Evolutionary conservation across 192 early-diverging fungal genomes (phyloP), one percentile per base, ranked within the genome.

Genomic region (Powellomyces hirtus): DNA sequence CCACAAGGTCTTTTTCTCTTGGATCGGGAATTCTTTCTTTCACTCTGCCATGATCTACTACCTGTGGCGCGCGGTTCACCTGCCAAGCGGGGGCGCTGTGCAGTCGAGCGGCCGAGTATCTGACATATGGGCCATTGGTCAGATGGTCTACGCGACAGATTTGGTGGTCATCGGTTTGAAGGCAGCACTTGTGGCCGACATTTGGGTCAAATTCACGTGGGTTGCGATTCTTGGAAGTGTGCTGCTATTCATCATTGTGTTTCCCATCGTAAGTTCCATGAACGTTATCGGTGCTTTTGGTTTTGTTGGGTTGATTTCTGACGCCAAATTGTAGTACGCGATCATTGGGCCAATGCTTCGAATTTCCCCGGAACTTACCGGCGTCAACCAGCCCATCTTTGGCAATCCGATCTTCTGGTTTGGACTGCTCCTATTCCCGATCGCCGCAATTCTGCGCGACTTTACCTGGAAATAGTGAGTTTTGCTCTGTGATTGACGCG

Each of bases 381-480:
- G 78, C 50, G 53, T 84, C 22, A 70, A 69, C 20, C 33, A 27
- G 33, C 67, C 70, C 8, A 36, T 88, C 36, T 83, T 79, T 51
- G 51, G 70, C 26, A 68, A 55, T 34, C 72, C 68, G 1, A 57
- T 63, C 5, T 97, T 98, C 78, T 99, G 95, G 95, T 75, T 94
- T 29, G 79, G 85, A 0, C 76, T 96, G 27, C 67, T 95, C 13
- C 58, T 98, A 13, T 65, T 99, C 11, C 95, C 97, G 1, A 73
- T 93, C 22, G 53, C 90, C 57, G 90, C 91, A 71, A 86, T 90
- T 62, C 63, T 95, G 27, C 88, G 94, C 46, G 97, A 99, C 78
- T 95, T 88, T 72, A 79, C 85, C 10, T 99, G 90, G 90, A 98
- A 98, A 84, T 99, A 89, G 90, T 93, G 84, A 87, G 88, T 89